Evolutionary conservation across 352 stramenopile species (phyloP).

Genomic region (Globisporangium ultimum): DNA sequence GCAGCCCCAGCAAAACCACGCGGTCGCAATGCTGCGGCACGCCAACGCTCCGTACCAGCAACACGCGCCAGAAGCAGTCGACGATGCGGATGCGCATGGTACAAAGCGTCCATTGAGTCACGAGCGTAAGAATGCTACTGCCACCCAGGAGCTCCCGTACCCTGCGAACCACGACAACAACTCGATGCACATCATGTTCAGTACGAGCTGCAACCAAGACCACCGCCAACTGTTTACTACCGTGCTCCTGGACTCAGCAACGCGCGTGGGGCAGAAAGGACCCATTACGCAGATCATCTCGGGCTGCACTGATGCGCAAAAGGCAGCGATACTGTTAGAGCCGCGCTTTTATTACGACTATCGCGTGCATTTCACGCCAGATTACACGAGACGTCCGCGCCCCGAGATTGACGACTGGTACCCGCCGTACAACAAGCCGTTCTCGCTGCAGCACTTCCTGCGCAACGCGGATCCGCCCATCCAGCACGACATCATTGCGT

Average conservation of each 20-base stretch:
- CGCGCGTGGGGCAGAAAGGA: constrained; percentile 5
- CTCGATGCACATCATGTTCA: constrained; percentile 16
- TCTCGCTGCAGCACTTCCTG: constrained; percentile 45
- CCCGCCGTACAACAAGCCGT: constrained; percentile 49
- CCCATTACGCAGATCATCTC: constrained; percentile 19
- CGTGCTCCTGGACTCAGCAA: constrained; percentile 11
- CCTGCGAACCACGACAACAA: not conserved
- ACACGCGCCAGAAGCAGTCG: too few relatives aligned
- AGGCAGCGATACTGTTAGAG: constrained; percentile 22
- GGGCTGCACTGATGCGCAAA: constrained; percentile 31
- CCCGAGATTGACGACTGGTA: constrained; percentile 37
- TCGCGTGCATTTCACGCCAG: constrained; percentile 38
- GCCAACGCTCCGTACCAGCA: too few relatives aligned
- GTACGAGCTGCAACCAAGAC: constrained; percentile 13
- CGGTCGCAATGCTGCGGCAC: too few relatives aligned
- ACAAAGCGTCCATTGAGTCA: too few relatives aligned
- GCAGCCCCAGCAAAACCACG: too few relatives aligned
- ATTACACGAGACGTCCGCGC: constrained; percentile 29
- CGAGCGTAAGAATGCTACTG: too few relatives aligned
- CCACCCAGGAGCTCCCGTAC: not conserved
- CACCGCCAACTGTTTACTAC: constrained; percentile 8
- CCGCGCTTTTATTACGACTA: constrained; percentile 50
- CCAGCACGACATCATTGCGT: constrained; percentile 19
- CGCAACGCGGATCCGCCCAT: constrained; percentile 35
- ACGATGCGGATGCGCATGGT: too few relatives aligned